phyloP scores from a whole-genome alignment of 2,329 filamentous ascomycete genomes.

The Ilyonectria sp. region DNA sequence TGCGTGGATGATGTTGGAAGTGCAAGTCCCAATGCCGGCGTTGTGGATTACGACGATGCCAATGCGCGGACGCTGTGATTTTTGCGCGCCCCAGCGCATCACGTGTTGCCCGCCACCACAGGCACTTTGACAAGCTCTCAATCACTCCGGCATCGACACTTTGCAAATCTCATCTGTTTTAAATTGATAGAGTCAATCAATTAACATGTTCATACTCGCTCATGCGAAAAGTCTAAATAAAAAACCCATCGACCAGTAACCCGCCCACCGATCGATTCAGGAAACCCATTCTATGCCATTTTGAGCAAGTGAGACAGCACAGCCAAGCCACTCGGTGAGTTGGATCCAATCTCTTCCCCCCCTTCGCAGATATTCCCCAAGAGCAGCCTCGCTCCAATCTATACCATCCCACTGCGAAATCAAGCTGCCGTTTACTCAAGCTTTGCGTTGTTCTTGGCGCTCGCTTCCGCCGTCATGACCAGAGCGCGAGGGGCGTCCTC shows the following conservation, averaged over 20 bases:
- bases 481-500: conserved; percentile 82
- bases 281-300: conserved; percentile 40
- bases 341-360: conserved; percentile 17
- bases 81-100: conserved; percentile 20
- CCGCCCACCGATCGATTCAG: conserved; percentile 13
- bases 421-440: conserved; percentile 43
- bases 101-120: conserved; percentile 10
- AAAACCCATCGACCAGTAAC: conserved; percentile 5
- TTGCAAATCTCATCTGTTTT: background rate
- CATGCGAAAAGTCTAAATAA: conserved; percentile 6
- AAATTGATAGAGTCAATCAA: conserved; percentile 5
- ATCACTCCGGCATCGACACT: background rate
- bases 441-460: conserved; percentile 76
- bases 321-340: conserved; percentile 23
- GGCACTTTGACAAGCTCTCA: background rate
- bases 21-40: background rate
- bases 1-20: background rate
- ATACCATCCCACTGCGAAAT: conserved; percentile 24
- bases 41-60: background rate
- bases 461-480: conserved; percentile 79
- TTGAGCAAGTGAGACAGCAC: conserved; percentile 37
- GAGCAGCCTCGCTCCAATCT: conserved; percentile 31
- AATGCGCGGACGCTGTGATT: conserved; percentile 12
- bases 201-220: conserved; percentile 13
- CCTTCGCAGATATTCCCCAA: conserved; percentile 33